Conservation (phyloP, 257 asterid species). For the Solanum rostratum region DNA sequence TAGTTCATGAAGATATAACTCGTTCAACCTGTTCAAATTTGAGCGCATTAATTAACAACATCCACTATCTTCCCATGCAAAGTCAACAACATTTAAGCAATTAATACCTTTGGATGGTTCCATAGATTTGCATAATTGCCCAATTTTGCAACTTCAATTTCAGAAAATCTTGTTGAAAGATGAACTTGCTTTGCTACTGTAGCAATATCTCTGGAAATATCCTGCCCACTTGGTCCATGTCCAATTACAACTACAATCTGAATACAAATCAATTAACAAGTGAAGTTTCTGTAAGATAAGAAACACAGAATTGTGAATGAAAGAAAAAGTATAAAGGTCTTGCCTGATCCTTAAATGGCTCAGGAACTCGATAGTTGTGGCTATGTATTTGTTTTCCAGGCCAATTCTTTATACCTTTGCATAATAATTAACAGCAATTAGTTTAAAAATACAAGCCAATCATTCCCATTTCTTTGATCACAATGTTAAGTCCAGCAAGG, state of each 20-base stretch:
- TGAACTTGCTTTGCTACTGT: conserved; percentile 48
- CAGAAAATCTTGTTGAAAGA: conserved; percentile 39
- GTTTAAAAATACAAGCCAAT: neutral
- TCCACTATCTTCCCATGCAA: too few species aligned
- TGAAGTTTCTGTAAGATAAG: neutral
- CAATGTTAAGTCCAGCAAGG: neutral
- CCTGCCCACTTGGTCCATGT: conserved; percentile 38
- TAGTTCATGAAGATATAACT: too few species aligned
- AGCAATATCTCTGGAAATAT: conserved; percentile 37
- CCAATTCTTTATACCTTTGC: conserved; percentile 46
- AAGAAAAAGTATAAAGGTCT: neutral
- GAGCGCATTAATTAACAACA: too few species aligned
- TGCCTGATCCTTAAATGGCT: conserved; percentile 43
- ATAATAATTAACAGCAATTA: neutral
- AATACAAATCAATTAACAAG: neutral
- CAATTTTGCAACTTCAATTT: conserved; percentile 8
- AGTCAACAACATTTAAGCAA: neutral
- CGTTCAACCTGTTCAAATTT: too few species aligned
- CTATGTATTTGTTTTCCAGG: conserved; percentile 55
- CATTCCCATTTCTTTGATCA: neutral
- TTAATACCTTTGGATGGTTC: conserved; percentile 9
- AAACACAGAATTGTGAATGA: neutral
- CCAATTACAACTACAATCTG: conserved; percentile 73
- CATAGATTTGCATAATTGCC: conserved; percentile 12
- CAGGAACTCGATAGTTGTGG: conserved; percentile 52